Evolutionary conservation across 148 eudicot genomes (phyloP), one percentile per base, ranked within the genome.

Genomic region (Tetragonia tetragonoides): DNA sequence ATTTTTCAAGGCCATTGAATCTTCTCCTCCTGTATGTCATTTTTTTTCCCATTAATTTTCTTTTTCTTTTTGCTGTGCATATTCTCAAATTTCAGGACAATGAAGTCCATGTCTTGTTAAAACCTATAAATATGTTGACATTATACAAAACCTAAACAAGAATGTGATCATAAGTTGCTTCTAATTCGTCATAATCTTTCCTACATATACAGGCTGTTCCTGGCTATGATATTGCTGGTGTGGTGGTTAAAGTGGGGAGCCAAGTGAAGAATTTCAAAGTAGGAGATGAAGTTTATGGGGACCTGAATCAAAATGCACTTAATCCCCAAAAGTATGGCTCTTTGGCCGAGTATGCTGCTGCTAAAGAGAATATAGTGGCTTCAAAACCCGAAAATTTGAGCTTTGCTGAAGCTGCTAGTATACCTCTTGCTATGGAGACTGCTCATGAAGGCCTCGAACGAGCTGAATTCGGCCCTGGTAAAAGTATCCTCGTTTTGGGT

Each of bases 221-320:
- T 46, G 94, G 94, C n/a, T 87, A 85, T 21, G 94, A 90, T 75
- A 89, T 90, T 20, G 87, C 94, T 11, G 94, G 94, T 2, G 81
- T 90, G 62, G 89, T 89, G 61, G 94, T 89, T 17, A 89, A 89
- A 80, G 90, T 90, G 59, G 94, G 94, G 15, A 83, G 88, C 74
- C 59, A 84, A 68, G 94, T 86, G 34, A 89, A 83, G 79, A 78
- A 81, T 10, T 74, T 90, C 12, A 89, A 87, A 67, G 92, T 82
- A 77, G 94, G 94, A 70, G 94, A 90, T 54, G 92, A 90, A 84
- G 92, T 90, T 6, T 90, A 90, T n/a, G 94, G 89, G 28, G 87
- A 90, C 82, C 82, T 90, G 64, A 81, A 74, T 6, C 92, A 90
- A 79, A 83, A 82, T 10, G 86, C 89, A 11, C 60, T 87, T 24